These are phyloP conservation scores for Spizellomyces punctatus DNA, from an alignment of 192 early-diverging fungal species.

Conservation along the genomic window DNA sequence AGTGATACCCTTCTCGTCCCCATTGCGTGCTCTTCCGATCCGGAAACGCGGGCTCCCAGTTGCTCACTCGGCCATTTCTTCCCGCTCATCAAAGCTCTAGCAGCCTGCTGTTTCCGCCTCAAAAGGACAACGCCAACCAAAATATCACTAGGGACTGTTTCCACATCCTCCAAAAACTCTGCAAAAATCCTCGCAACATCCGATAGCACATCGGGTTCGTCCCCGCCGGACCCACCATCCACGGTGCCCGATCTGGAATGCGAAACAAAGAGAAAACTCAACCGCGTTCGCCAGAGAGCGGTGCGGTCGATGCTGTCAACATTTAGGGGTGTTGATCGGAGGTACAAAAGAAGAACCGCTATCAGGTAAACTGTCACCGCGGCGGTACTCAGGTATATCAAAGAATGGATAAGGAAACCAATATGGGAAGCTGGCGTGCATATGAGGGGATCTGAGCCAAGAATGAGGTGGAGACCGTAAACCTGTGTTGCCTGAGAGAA, in stretches of 20 bases:
- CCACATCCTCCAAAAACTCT: conserved; percentile 44
- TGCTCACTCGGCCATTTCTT: neutral
- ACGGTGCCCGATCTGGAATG: conserved; percentile 8
- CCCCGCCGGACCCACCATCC: neutral
- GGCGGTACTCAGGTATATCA: conserved; percentile 20
- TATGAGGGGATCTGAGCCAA: conserved; percentile 9
- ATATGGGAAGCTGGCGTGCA: conserved; percentile 8
- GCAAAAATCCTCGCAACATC: conserved; percentile 50
- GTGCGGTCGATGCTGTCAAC: conserved; percentile 31
- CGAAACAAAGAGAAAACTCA: conserved; percentile 35
- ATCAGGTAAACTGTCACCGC: conserved; percentile 29
- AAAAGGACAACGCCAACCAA: conserved; percentile 44
- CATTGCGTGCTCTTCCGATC: too few relatives aligned
- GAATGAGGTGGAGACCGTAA: conserved; percentile 14
- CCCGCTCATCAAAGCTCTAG: neutral
- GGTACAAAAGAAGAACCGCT: conserved; percentile 14
- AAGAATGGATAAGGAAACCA: conserved; percentile 8
- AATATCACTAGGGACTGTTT: conserved; percentile 43
- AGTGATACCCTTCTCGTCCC: neutral
- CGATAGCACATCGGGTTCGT: conserved; percentile 34
- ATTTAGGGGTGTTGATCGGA: conserved; percentile 40
- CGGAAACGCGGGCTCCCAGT: too few relatives aligned
- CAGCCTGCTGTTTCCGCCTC: conserved; percentile 28
- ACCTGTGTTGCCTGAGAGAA: conserved; percentile 15
- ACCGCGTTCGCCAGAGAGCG: conserved; percentile 33